Evolutionary conservation across 768 basidiomycete species (phyloP).

Genomic region (Gelatoporia subvermispora): DNA sequence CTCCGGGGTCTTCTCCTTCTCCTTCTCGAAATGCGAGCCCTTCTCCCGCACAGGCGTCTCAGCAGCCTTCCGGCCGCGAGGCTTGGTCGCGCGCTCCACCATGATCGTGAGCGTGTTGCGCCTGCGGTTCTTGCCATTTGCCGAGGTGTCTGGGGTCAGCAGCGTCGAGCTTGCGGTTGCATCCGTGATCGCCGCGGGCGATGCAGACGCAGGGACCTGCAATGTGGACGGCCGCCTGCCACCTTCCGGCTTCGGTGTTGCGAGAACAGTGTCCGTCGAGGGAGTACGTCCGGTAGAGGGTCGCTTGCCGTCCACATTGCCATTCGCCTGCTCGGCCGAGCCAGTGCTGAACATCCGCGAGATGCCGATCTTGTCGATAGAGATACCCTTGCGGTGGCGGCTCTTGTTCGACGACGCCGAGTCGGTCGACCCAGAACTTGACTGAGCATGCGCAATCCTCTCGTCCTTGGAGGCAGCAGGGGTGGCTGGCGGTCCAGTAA

Average conservation of each 20-base stretch:
- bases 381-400: conserved; percentile 64
- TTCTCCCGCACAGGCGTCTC: conserved; percentile 30
- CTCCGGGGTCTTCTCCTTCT: conserved; percentile 13
- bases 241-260: conserved; percentile 14
- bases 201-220: conserved; percentile 21
- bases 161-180: conserved; percentile 21
- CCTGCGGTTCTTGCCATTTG: conserved; percentile 50
- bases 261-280: conserved; percentile 21
- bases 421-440: conserved; percentile 17
- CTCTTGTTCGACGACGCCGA: conserved; percentile 32
- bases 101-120: conserved; percentile 85
- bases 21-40: conserved; percentile 19
- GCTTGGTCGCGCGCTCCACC: conserved; percentile 60
- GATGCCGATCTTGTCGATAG: conserved; percentile 75
- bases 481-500: conserved; percentile 26
- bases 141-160: conserved; percentile 31
- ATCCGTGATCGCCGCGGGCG: conserved; percentile 4
- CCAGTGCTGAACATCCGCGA: conserved; percentile 63
- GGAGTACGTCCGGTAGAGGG: conserved; percentile 24
- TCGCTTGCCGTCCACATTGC: conserved; percentile 29
- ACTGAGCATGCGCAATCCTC: conserved; percentile 11
- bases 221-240: conserved; percentile 27
- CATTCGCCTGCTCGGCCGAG: conserved; percentile 26
- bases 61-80: conserved; percentile 16
- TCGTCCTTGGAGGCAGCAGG: conserved; percentile 18